Conservation (phyloP, 305 asterid species). For the Salvia sclarea region DNA sequence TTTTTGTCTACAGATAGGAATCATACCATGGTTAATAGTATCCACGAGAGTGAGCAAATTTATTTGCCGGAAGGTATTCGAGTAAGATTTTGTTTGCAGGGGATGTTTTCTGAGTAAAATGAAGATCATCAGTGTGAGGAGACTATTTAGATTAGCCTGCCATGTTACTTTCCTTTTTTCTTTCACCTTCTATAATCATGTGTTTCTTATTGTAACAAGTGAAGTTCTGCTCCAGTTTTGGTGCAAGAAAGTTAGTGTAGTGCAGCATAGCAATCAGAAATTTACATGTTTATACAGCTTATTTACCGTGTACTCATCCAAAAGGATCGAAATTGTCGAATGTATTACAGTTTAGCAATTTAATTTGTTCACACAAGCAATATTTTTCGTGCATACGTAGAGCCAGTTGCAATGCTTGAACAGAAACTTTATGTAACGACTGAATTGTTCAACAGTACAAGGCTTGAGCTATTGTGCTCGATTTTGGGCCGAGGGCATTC, state of each 20-base stretch:
- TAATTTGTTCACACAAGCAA: neutral
- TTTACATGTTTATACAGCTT: neutral
- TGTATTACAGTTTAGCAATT: neutral
- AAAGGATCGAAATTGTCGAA: neutral
- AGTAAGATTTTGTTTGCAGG: constrained; percentile 50
- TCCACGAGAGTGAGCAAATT: constrained; percentile 74
- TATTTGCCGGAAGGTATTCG: constrained; percentile 55
- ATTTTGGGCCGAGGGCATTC: constrained; percentile 10
- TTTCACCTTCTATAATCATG: no score
- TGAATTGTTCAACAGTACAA: neutral
- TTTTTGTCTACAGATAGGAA: constrained; percentile 66
- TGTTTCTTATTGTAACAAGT: constrained; percentile 1
- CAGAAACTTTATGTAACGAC: neutral
- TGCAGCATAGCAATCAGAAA: neutral
- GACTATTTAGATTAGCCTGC: constrained; percentile 16
- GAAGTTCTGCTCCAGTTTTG: constrained; percentile 4
- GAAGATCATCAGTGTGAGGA: constrained; percentile 6
- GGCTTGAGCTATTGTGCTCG: neutral
- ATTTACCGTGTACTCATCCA: neutral
- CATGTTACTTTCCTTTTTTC: neutral
- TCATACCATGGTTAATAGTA: constrained; percentile 79
- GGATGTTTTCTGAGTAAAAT: constrained; percentile 41
- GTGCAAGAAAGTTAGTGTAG: neutral
- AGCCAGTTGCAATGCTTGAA: neutral
- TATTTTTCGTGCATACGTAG: neutral